Percentiles rank a stretch among this genome's conserved stretches.
Conservation (phyloP, 352 stramenopile species). For the Globisporangium perplexum region DNA sequence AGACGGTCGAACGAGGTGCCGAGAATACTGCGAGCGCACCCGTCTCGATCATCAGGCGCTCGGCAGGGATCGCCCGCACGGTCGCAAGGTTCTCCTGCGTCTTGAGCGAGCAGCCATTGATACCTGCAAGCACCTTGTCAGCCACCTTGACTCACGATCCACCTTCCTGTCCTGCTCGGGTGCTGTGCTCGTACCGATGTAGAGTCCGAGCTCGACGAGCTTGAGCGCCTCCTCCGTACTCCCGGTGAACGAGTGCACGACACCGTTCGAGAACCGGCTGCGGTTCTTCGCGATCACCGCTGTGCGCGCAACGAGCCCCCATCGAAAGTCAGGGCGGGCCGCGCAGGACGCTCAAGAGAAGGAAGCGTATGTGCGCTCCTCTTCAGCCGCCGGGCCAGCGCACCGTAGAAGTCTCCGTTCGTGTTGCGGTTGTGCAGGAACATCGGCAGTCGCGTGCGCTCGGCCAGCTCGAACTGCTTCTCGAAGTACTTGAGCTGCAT, state of each 20-base stretch:
- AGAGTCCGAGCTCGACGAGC: slow-evolving; percentile 91
- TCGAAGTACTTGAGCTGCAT: slow-evolving; percentile 92
- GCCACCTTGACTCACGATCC: neutral
- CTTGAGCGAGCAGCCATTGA: slow-evolving; percentile 97
- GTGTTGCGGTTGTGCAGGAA: slow-evolving; percentile 98
- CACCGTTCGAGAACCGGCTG: slow-evolving; percentile 71
- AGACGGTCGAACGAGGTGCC: neutral
- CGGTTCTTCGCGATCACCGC: slow-evolving; percentile 69
- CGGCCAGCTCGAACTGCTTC: slow-evolving; percentile 89
- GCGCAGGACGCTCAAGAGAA: too few relatives aligned
- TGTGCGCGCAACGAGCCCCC: slow-evolving; percentile 16
- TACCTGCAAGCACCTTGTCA: slow-evolving; percentile 23
- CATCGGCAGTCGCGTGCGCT: slow-evolving; percentile 82
- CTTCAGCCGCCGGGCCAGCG: too few relatives aligned
- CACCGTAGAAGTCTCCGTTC: slow-evolving; percentile 88
- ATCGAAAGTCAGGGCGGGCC: too few relatives aligned
- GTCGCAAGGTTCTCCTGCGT: slow-evolving; percentile 92
- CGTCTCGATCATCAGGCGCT: slow-evolving; percentile 94
- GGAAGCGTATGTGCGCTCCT: too few relatives aligned
- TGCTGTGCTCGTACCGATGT: slow-evolving; percentile 73
- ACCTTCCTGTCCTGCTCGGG: neutral
- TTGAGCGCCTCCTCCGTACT: slow-evolving; percentile 87
- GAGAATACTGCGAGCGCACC: slow-evolving; percentile 20
- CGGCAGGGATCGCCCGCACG: slow-evolving; percentile 87
- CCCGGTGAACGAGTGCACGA: slow-evolving; percentile 97